phyloP scores from a whole-genome alignment of 202 grass and related monocot genomes.

The Eragrostis tef region DNA sequence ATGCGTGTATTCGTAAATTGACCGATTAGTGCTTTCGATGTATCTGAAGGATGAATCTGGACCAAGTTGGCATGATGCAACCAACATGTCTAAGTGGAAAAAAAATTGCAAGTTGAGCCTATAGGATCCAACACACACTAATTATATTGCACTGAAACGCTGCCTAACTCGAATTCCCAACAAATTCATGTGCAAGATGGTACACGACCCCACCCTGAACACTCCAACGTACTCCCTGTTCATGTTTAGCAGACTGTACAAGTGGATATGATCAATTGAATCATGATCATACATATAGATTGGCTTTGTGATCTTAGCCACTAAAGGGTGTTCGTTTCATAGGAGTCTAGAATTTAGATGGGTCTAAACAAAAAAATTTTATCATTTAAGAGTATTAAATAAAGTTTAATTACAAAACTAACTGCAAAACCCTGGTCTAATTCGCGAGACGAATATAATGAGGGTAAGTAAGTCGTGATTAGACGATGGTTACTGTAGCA shows the following conservation, averaged over 20 bases:
- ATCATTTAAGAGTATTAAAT: too few relatives aligned
- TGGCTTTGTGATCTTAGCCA: slow-evolving; percentile 15
- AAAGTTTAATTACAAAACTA: too few relatives aligned
- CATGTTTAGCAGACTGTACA: slow-evolving; percentile 23
- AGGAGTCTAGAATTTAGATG: too few relatives aligned
- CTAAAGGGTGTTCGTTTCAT: too few relatives aligned
- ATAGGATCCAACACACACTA: background rate
- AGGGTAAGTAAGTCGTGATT: too few relatives aligned
- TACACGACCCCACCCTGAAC: background rate
- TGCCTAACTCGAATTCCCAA: background rate
- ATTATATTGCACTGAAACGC: background rate
- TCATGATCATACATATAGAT: background rate
- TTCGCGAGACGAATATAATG: too few relatives aligned
- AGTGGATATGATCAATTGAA: slow-evolving; percentile 7
- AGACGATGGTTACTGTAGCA: too few relatives aligned
- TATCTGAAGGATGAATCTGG: background rate
- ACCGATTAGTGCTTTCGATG: background rate
- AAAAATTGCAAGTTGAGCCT: background rate
- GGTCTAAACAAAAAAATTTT: too few relatives aligned
- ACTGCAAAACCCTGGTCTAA: too few relatives aligned
- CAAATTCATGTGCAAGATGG: background rate
- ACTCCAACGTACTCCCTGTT: background rate
- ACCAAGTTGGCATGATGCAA: background rate
- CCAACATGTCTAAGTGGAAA: background rate
- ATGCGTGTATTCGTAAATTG: background rate